Conservation (phyloP, 257 asterid species). For the Plantago ovata region DNA sequence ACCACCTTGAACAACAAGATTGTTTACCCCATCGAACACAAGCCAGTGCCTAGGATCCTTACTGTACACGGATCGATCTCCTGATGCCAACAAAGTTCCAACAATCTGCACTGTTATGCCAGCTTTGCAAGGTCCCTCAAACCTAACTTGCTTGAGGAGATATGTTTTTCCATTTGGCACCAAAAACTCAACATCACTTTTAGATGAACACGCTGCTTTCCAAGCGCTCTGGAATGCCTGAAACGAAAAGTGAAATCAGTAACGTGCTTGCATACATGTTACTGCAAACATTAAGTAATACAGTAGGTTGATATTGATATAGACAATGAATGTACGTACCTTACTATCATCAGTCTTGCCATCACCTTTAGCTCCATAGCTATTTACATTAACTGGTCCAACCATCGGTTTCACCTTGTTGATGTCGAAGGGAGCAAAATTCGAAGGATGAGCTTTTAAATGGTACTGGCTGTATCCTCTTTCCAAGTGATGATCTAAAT, state of each 20-base stretch:
- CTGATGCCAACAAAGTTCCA: constrained; percentile 58
- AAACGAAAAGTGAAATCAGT: no score
- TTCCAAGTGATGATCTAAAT: constrained; percentile 16
- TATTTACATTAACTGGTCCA: constrained; percentile 34
- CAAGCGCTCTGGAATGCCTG: constrained; percentile 59
- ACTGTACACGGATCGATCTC: constrained; percentile 37
- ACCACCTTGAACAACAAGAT: constrained; percentile 64
- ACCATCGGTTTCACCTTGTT: constrained; percentile 17
- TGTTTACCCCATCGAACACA: constrained; percentile 35
- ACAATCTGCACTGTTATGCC: constrained; percentile 44
- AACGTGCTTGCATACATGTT: no score
- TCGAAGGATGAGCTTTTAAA: constrained; percentile 38
- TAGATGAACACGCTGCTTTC: constrained; percentile 47
- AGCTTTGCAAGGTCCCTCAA: constrained; percentile 62
- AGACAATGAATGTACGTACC: constrained; percentile 36
- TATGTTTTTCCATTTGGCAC: constrained; percentile 38
- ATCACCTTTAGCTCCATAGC: constrained; percentile 61
- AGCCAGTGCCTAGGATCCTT: constrained; percentile 61
- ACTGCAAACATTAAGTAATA: no score
- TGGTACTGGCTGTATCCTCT: constrained; percentile 40
- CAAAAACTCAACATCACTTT: constrained; percentile 25
- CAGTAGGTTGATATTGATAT: no score
- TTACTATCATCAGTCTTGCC: constrained; percentile 48
- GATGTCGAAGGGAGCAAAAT: constrained; percentile 11
- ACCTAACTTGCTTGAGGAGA: constrained; percentile 41